Base-by-base conservation (phyloP, 2,329 filamentous ascomycete genomes). In the Calonectria crousiana region DNA sequence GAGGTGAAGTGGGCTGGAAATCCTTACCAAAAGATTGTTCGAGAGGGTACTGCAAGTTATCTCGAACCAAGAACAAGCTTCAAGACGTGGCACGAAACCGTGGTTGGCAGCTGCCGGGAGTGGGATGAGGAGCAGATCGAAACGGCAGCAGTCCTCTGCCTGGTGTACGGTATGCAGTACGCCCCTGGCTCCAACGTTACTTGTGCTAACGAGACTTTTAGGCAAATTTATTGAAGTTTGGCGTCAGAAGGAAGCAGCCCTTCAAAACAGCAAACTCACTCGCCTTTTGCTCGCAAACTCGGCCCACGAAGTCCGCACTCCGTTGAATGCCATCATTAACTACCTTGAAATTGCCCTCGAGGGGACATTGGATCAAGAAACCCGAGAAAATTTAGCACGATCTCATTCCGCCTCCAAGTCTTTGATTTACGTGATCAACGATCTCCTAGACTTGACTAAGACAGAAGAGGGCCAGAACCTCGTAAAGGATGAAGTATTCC, bases 381-480 rank as follows among this genome's bases (percentile, higher is more conserved):
- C 95, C 0, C 89, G 96, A 26, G 95, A 98, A 6, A 97, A 97
- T 74, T 86, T 98, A 8, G 90, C 93, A 0, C 93, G 92, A 78
- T 98, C 95, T 0, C 95, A 98, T 82, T 97, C 95, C 0, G 95
- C 95, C 5, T 98, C 95, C 0, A 98, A 98, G 81, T 97, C 95
- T 0, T 86, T 98, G 32, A 96, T 98, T 6, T 98, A 97, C 82
- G 95, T 98, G 13, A 98, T 98, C 85, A 98, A 98, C 77, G 95
- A 98, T 82, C 88, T 98, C 1, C 88, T 98, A 0, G 95, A 98
- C 81, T 87, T 98, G 36, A 98, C 96, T 1, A 97, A 97, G 81
- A 94, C 94, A 0, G 95, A 98, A 82, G 94, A 96, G 82, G 95
- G 95, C 0, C 93, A 93, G 62, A 90, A 92, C 1, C 85, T 98